Evolutionary conservation across 1,284 basidiomycete species (phyloP), one percentile per base, ranked within the genome.

Genomic region (Ceratobasidium sp.): DNA sequence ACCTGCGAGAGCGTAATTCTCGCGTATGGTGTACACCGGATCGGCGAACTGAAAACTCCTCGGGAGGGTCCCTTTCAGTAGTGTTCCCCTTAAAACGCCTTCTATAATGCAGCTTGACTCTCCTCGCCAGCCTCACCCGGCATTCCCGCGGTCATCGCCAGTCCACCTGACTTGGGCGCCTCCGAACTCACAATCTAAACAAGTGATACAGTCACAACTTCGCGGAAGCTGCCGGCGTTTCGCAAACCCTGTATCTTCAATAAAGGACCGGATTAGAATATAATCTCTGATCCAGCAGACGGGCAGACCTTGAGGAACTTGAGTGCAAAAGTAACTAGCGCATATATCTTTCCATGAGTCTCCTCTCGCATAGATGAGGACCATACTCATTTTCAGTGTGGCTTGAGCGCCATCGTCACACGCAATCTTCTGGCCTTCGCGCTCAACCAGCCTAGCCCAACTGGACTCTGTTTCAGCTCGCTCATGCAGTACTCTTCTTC

Each of bases 131-230:
- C 69, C 44, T 85, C 81, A 7, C 82, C 81, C 73, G 84, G 80
- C n/a, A n/a, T n/a, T n/a, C n/a, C n/a, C n/a, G n/a, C n/a, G n/a
- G n/a, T n/a, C n/a, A 82, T 83, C 19, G 79, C 78, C 19, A 76
- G 74, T 56, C 78, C 14, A 66, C 64, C n/a, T 75, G 75, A 24
- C 19, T 0, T 67, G 69, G 0, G 75, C 78, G 84, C 86, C 75
- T 90, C 89, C 36, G 94, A 81, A 56, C 81, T 86, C 0, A 90
- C 89, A 17, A 92, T 82, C 76, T 86, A 78, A 93, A 96, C 82
- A 95, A 95, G 80, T 96, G 94, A 82, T 94, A 89, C 59, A 96
- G 82, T n/a, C n/a, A n/a, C n/a, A n/a, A n/a, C n/a, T n/a, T n/a
- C n/a, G n/a, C n/a, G n/a, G n/a, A n/a, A n/a, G n/a, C n/a, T 5